These are phyloP conservation scores for Gaillardinia entomophila DNA, from an alignment of 805 yeast species.

Conservation along the genomic window DNA sequence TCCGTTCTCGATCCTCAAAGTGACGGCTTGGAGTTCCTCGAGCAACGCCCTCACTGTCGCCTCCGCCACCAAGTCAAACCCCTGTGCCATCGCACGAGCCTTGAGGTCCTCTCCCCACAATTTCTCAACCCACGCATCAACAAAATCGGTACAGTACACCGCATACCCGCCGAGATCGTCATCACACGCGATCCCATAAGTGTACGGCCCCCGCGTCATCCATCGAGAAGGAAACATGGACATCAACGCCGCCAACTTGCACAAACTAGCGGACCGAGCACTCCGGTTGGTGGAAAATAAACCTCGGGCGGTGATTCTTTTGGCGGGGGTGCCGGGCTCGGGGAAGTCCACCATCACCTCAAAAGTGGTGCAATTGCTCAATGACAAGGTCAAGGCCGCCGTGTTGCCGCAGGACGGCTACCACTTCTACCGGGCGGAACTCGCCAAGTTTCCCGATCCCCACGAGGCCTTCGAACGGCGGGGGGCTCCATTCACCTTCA, in stretches of 20 bases:
- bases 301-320: constrained; percentile 47
- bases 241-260: constrained; percentile 4
- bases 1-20: constrained; percentile 10
- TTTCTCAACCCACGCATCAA: constrained; percentile 20
- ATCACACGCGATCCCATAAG: constrained; percentile 10
- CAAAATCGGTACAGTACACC: constrained; percentile 21
- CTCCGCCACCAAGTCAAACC: constrained; percentile 13
- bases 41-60: constrained; percentile 3
- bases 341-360: constrained; percentile 72
- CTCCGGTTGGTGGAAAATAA: constrained; percentile 2
- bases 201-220: constrained; percentile 5
- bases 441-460: constrained; percentile 44
- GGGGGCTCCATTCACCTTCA: constrained; percentile 87
- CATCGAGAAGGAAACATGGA: constrained; percentile 9
- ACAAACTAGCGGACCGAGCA: constrained; percentile 6
- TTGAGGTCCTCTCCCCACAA: constrained; percentile 9
- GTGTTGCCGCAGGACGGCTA: constrained; percentile 37
- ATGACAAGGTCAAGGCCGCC: constrained; percentile 9
- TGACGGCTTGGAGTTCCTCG: constrained; percentile 16
- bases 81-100: constrained; percentile 18
- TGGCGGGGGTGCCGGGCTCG: constrained; percentile 81
- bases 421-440: constrained; percentile 28
- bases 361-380: constrained; percentile 33
- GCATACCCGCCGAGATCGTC: constrained; percentile 8
- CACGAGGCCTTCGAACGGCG: constrained; percentile 55